Conservation (phyloP, 306 rosid species). For the Prunus persica region Prunus_persica_NCBIv2 NC_034014.1:14194001-14194500, state of each 20-base stretch:
- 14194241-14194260: background rate
- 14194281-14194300: background rate
- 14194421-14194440: background rate
- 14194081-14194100: background rate
- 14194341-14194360: background rate
- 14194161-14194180: background rate
- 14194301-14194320: background rate
- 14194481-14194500: background rate
- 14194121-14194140: background rate
- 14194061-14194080: background rate
- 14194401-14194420: background rate
- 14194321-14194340: background rate
- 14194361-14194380: background rate
- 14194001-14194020: constrained; percentile 97
- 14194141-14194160: background rate
- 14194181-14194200: no score
- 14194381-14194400: background rate
- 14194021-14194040: constrained; percentile 39
- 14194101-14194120: background rate
- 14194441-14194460: background rate
- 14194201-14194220: background rate
- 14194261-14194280: background rate
- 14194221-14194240: background rate
- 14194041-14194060: background rate
- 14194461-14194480: background rate